Conservation (phyloP, 495 filamentous ascomycete genomes). For the Talaromyces adpressus region DNA sequence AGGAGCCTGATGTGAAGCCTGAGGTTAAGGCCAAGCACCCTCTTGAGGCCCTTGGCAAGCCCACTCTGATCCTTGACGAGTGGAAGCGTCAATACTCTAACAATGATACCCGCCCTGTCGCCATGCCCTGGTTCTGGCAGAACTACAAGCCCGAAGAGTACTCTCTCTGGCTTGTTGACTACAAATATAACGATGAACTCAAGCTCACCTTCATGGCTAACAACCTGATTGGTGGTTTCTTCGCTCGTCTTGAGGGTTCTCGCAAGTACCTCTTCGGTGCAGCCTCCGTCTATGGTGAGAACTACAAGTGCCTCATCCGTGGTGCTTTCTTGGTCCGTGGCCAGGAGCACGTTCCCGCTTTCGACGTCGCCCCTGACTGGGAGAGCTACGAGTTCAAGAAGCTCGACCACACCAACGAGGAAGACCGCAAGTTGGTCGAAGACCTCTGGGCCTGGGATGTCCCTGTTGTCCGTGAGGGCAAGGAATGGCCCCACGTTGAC, state of each 20-base stretch:
- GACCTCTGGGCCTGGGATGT: constrained; percentile 88
- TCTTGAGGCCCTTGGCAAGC: constrained; percentile 73
- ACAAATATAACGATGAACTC: constrained; percentile 98
- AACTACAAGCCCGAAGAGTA: constrained; percentile 88
- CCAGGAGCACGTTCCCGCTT: constrained; percentile 76
- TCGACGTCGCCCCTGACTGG: constrained; percentile 93
- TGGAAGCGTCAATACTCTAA: constrained; percentile 99
- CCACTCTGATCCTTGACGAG: constrained; percentile 81
- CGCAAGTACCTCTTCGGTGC: constrained; percentile 98
- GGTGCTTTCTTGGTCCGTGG: constrained; percentile 94
- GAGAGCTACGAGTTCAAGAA: constrained; percentile 95
- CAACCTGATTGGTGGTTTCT: constrained; percentile 97
- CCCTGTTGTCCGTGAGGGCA: constrained; percentile 67
- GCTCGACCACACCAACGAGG: constrained; percentile 78
- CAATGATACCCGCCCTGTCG: constrained; percentile 71
- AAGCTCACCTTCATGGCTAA: constrained; percentile 96
- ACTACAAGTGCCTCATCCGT: constrained; percentile 79
- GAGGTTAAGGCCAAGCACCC: constrained; percentile 95
- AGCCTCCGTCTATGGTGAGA: constrained; percentile 78
- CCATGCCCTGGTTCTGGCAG: constrained; percentile 98
- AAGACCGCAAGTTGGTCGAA: constrained; percentile 77
- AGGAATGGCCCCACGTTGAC: constrained; percentile 71
- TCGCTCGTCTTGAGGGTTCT: constrained; percentile 91
- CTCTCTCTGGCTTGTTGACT: constrained; percentile 84
- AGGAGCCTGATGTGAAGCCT: constrained; percentile 62